These are phyloP conservation scores for Cicer yamashitae DNA, from an alignment of 306 rosid species.

Conservation along the genomic window DNA sequence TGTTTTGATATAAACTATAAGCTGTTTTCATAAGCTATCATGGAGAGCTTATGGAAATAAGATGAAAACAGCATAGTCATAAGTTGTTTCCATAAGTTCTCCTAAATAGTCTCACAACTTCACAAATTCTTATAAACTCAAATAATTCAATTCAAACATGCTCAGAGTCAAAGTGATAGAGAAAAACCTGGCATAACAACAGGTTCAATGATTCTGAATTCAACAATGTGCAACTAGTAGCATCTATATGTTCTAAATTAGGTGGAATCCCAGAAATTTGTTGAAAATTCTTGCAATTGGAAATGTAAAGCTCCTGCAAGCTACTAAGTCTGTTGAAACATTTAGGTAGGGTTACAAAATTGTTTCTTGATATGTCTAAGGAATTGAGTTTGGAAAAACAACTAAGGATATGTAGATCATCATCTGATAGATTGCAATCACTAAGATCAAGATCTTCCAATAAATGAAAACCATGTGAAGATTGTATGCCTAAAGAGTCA, in stretches of 20 bases:
- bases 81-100: neutral
- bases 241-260: conserved; percentile 40
- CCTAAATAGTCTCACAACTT: neutral
- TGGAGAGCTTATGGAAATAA: neutral
- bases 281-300: conserved; percentile 42
- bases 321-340: conserved; percentile 39
- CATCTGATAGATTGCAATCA: conserved; percentile 40
- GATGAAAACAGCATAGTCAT: neutral
- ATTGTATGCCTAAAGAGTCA: conserved; percentile 30
- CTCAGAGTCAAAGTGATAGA: neutral
- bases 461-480: conserved; percentile 36
- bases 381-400: conserved; percentile 17
- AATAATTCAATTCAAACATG: neutral
- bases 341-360: conserved; percentile 39
- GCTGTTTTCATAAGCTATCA: neutral
- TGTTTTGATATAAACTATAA: neutral
- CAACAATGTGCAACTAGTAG: conserved; percentile 42
- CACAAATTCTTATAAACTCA: neutral
- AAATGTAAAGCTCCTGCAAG: conserved; percentile 43
- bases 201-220: conserved; percentile 35
- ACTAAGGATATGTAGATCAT: conserved; percentile 32
- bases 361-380: conserved; percentile 43
- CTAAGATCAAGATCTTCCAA: conserved; percentile 37
- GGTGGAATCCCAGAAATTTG: conserved; percentile 45
- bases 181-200: conserved; percentile 44